These are phyloP conservation scores for Azolla pinnata DNA, from an alignment of 75 land plant genomes.

Conservation along the genomic window DNA sequence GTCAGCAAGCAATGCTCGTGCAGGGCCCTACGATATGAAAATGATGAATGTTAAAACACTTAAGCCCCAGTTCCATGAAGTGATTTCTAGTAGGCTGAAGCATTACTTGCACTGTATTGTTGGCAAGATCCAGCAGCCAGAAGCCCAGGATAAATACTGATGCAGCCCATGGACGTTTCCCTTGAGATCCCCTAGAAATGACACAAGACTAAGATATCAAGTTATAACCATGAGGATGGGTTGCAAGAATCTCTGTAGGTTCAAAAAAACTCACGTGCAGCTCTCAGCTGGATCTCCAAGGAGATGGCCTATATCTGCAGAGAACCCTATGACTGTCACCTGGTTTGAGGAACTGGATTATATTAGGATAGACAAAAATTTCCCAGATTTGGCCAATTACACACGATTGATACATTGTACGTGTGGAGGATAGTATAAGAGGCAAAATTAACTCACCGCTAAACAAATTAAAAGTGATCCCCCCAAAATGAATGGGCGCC, in stretches of 20 bases:
- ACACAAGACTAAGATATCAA: too few species aligned
- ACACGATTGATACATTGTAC: too few species aligned
- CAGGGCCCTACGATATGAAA: conserved; percentile 73
- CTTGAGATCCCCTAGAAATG: conserved; percentile 51
- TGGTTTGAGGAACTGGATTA: too few species aligned
- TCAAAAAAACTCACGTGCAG: conserved; percentile 53
- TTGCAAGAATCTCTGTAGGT: too few species aligned
- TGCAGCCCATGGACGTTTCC: conserved; percentile 73
- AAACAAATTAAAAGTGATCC: conserved; percentile 73
- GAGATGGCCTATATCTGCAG: conserved; percentile 88
- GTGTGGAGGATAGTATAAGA: too few species aligned
- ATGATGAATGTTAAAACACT: too few species aligned
- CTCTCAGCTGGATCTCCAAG: conserved; percentile 78
- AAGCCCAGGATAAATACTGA: conserved; percentile 75
- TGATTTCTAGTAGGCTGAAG: too few species aligned
- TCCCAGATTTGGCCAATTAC: too few species aligned
- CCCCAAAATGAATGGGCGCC: conserved; percentile 73
- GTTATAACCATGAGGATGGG: too few species aligned
- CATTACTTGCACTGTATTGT: conserved; percentile 87
- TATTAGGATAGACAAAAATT: too few species aligned
- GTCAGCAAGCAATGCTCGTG: conserved; percentile 97
- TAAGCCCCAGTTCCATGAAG: too few species aligned
- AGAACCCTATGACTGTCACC: conserved; percentile 90
- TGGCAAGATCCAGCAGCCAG: conserved; percentile 96
- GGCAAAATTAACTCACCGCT: conserved; percentile 60